Conservation (phyloP, 179 eudicot species). For the Actinidia arguta region DNA sequence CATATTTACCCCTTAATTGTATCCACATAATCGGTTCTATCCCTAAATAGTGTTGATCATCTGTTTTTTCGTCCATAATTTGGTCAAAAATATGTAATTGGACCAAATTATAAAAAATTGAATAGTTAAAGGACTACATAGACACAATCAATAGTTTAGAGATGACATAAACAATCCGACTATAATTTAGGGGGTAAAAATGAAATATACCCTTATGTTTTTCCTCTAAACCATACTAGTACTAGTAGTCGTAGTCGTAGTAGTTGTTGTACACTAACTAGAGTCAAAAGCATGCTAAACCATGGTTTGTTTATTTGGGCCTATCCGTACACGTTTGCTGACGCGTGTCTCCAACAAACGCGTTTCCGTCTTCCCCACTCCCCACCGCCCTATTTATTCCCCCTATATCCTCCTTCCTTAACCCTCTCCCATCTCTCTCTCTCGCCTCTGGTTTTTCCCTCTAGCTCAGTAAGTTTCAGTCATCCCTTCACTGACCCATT, state of each 20-base stretch:
- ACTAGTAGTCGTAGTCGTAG: too few relatives aligned
- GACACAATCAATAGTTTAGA: not conserved
- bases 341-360: constrained; percentile 46
- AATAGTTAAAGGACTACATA: not conserved
- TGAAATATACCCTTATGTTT: not conserved
- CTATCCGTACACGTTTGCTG: constrained; percentile 36
- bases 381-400: constrained; percentile 28
- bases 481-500: not conserved
- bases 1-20: too few relatives aligned
- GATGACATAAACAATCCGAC: too few relatives aligned
- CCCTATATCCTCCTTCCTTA: not conserved
- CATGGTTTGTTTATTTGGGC: not conserved
- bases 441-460: not conserved
- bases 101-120: not conserved
- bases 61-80: too few relatives aligned
- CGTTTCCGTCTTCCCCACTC: constrained; percentile 29
- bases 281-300: not conserved
- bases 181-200: too few relatives aligned
- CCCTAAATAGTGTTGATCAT: not conserved
- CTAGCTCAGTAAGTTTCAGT: not conserved
- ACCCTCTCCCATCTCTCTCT: not conserved
- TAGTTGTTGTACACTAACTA: not conserved
- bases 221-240: too few relatives aligned
- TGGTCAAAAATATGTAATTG: not conserved
- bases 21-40: too few relatives aligned